Evolutionary conservation across 768 basidiomycete species (phyloP).

Genomic region (Auricularia heimuer): DNA sequence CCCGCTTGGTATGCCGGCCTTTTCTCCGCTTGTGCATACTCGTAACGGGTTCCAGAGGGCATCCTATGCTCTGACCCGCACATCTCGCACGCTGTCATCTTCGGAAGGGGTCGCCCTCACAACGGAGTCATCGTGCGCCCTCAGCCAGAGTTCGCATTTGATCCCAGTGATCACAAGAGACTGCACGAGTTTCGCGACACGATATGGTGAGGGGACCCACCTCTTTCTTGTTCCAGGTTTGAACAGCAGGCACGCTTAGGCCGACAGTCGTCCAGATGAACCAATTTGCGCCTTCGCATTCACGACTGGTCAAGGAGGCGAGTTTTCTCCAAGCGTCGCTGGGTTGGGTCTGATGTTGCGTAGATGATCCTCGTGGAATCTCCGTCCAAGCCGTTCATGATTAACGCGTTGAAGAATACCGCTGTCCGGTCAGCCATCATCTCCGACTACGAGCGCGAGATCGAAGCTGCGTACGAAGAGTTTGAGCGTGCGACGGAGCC

Average conservation of each 20-base stretch:
- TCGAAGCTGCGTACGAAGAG: slow-evolving; percentile 22
- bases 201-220: slow-evolving; percentile 10
- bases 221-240: slow-evolving; percentile 20
- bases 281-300: slow-evolving; percentile 24
- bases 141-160: not conserved
- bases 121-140: slow-evolving; percentile 20
- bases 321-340: slow-evolving; percentile 22
- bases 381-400: slow-evolving; percentile 21
- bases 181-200: slow-evolving; percentile 24
- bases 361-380: slow-evolving; percentile 29
- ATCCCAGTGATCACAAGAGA: not conserved
- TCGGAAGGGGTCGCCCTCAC: slow-evolving; percentile 26
- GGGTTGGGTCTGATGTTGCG: not conserved
- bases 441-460: slow-evolving; percentile 24
- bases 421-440: slow-evolving; percentile 26
- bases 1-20: not conserved
- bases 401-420: slow-evolving; percentile 31
- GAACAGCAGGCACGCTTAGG: slow-evolving; percentile 7
- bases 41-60: slow-evolving; percentile 19
- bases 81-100: slow-evolving; percentile 28
- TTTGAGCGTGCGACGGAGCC: not conserved
- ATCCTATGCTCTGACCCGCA: slow-evolving; percentile 26
- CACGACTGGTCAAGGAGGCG: slow-evolving; percentile 28
- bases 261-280: not conserved
- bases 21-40: not conserved